Percentiles rank a stretch among this genome's conserved stretches.
Conservation (phyloP, 2,329 filamentous ascomycete species). For the Aureobasidium pullulans region DNA sequence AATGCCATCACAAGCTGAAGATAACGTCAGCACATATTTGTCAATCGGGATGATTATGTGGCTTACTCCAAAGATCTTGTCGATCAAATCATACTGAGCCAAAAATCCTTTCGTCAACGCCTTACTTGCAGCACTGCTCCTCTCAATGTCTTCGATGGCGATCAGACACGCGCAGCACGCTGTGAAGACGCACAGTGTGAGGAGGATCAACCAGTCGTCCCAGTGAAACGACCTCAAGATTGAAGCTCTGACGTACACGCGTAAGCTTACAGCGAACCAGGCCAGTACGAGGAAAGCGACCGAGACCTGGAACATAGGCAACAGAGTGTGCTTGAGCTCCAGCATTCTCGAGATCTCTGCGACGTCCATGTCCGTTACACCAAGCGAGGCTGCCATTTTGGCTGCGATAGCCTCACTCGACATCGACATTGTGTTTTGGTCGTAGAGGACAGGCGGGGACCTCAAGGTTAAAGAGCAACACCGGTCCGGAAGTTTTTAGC, state of each 20-base stretch:
- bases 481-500: background rate
- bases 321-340: background rate
- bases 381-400: background rate
- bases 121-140: background rate
- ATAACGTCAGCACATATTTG: slow-evolving; percentile 38
- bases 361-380: background rate
- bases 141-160: slow-evolving; percentile 12
- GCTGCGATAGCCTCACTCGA: background rate
- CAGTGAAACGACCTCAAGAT: slow-evolving; percentile 26
- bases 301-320: slow-evolving; percentile 18
- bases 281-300: slow-evolving; percentile 29
- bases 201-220: slow-evolving; percentile 30
- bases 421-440: background rate
- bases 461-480: slow-evolving; percentile 7
- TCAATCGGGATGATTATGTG: too few species aligned
- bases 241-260: slow-evolving; percentile 26
- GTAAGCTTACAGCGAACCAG: slow-evolving; percentile 26
- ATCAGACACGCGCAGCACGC: slow-evolving; percentile 28
- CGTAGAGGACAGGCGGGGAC: background rate
- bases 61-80: slow-evolving; percentile 45
- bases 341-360: slow-evolving; percentile 3
- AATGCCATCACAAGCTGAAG: slow-evolving; percentile 41
- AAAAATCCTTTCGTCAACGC: background rate
- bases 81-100: slow-evolving; percentile 16
- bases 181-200: slow-evolving; percentile 26